These are phyloP conservation scores for Brettanomyces custersianus DNA, from an alignment of 805 yeast species.

Conservation along the genomic window DNA sequence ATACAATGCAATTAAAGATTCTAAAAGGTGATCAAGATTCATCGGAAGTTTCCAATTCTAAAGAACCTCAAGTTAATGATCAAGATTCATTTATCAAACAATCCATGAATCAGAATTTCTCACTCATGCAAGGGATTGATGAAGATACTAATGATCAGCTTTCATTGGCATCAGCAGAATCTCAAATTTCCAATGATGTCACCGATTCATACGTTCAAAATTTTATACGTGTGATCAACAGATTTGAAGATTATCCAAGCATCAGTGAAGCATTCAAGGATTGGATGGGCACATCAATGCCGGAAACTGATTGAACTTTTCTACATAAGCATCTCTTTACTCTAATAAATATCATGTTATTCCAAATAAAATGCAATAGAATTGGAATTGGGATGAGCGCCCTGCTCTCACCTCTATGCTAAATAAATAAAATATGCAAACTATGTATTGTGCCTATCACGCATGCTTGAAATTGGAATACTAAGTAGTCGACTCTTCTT, in stretches of 20 bases:
- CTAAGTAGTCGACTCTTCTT: conserved; percentile 4
- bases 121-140: conserved; percentile 16
- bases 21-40: conserved; percentile 50
- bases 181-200: not conserved
- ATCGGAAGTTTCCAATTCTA: conserved; percentile 12
- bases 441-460: not conserved
- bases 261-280: conserved; percentile 28
- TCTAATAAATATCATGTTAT: too few species aligned
- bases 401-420: too few species aligned
- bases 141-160: conserved; percentile 14
- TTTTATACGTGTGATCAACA: conserved; percentile 25
- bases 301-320: not conserved
- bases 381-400: too few species aligned
- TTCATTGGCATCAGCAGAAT: conserved; percentile 11
- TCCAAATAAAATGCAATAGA: too few species aligned
- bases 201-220: conserved; percentile 20
- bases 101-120: conserved; percentile 25
- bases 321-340: too few species aligned
- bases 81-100: conserved; percentile 11
- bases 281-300: conserved; percentile 18
- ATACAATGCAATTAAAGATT: conserved; percentile 65
- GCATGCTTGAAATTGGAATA: conserved; percentile 3
- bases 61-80: conserved; percentile 1
- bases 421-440: too few species aligned
- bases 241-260: conserved; percentile 25